phyloP scores from a whole-genome alignment of 2,329 filamentous ascomycete species.

The Verticillium nubilum region DNA sequence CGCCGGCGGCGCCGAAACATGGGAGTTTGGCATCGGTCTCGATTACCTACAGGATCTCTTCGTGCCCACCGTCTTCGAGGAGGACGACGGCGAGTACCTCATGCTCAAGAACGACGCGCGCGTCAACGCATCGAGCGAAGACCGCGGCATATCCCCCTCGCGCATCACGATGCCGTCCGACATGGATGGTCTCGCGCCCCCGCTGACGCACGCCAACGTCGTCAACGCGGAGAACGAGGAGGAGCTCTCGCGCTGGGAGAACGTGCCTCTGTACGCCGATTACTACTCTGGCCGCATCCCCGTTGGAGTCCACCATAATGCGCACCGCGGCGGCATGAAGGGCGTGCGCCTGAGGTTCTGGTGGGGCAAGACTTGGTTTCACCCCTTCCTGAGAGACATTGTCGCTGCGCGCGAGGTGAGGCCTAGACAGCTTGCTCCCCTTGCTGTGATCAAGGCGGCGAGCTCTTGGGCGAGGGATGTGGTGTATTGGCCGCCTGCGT shows the following conservation, averaged over 20 bases:
- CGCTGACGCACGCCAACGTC: neutral
- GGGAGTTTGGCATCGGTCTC: conserved; percentile 21
- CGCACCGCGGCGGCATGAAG: conserved; percentile 15
- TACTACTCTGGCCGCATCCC: conserved; percentile 16
- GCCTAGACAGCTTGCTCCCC: conserved; percentile 4
- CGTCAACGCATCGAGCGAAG: conserved; percentile 12
- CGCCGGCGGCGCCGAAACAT: neutral
- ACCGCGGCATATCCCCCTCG: conserved; percentile 16
- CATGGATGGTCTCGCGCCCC: conserved; percentile 5
- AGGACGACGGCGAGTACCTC: conserved; percentile 19
- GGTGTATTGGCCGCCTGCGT: conserved; percentile 17
- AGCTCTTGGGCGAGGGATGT: conserved; percentile 7
- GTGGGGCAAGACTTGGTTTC: conserved; percentile 20
- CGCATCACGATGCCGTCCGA: conserved; percentile 17
- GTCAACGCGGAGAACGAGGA: neutral
- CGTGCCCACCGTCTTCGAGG: conserved; percentile 21
- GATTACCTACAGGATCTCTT: conserved; percentile 23
- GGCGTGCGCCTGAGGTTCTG: conserved; percentile 11
- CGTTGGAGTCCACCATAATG: conserved; percentile 18
- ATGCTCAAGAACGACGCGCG: conserved; percentile 9
- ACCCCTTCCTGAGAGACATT: conserved; percentile 14
- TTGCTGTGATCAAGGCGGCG: conserved; percentile 12
- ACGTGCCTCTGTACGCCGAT: conserved; percentile 16
- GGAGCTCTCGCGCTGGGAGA: neutral
- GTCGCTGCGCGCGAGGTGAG: conserved; percentile 3